Evolutionary conservation across 345 rosid species (phyloP).

Genomic region (Lepidium africanum): DNA sequence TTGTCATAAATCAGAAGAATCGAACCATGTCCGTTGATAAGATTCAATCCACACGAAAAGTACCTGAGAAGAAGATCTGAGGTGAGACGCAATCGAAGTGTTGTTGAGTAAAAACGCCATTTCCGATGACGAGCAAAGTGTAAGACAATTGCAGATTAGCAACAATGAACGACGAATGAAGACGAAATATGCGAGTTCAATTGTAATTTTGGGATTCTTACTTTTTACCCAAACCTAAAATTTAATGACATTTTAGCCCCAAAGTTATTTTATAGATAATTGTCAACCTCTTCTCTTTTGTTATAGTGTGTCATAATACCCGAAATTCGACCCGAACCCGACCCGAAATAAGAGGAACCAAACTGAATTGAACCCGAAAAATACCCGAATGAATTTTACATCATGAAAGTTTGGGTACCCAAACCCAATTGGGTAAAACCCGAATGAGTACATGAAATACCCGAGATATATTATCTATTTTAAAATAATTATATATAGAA

Average conservation of each 20-base stretch:
- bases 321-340: no score
- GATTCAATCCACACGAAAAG: neutral
- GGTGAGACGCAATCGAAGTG: conserved; percentile 37
- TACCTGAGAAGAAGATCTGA: conserved; percentile 66
- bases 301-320: no score
- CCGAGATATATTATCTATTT: no score
- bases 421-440: no score
- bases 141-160: neutral
- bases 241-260: conserved; percentile 1
- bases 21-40: neutral
- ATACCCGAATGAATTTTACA: no score
- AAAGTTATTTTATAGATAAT: neutral
- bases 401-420: no score
- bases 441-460: no score
- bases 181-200: neutral
- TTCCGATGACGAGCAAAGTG: conserved; percentile 15
- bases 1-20: conserved; percentile 9
- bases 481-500: no score
- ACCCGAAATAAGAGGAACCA: no score
- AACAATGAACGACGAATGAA: neutral
- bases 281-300: neutral
- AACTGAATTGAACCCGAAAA: no score
- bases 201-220: neutral
- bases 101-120: conserved; percentile 66
- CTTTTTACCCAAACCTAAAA: neutral